Conservation (phyloP, 2,329 filamentous ascomycete genomes). For the Escovopsis weberi region DNA sequence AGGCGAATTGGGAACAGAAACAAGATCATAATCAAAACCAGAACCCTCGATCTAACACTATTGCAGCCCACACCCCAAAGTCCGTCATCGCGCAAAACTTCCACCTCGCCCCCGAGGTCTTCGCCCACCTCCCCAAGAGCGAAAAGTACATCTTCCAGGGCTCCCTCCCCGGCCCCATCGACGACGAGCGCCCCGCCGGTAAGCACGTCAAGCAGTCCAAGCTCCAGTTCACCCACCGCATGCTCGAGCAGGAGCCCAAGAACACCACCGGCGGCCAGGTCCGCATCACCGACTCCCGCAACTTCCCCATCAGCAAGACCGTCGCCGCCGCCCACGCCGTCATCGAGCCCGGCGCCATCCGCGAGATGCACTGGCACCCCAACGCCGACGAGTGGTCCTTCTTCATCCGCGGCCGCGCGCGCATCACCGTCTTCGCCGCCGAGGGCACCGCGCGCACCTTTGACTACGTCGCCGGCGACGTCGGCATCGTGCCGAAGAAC, state of each 20-base stretch:
- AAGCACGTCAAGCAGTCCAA: slow-evolving; percentile 51
- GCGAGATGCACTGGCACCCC: slow-evolving; percentile 76
- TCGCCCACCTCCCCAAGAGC: slow-evolving; percentile 48
- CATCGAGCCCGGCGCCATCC: slow-evolving; percentile 56
- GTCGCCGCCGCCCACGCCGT: slow-evolving; percentile 58
- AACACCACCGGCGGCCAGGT: slow-evolving; percentile 55
- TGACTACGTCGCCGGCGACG: slow-evolving; percentile 60
- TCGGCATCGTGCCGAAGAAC: slow-evolving; percentile 61
- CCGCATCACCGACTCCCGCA: slow-evolving; percentile 60
- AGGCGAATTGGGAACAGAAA: too few species aligned
- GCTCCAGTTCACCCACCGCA: slow-evolving; percentile 54
- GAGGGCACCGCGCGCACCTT: slow-evolving; percentile 59
- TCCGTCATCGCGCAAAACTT: slow-evolving; percentile 64
- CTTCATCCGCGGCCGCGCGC: slow-evolving; percentile 57
- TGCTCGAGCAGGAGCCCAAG: slow-evolving; percentile 54
- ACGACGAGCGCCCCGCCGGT: slow-evolving; percentile 47
- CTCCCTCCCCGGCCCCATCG: slow-evolving; percentile 46
- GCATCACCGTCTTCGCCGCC: slow-evolving; percentile 60
- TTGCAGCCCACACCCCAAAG: slow-evolving; percentile 50
- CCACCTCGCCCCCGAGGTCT: slow-evolving; percentile 54
- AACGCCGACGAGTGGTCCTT: slow-evolving; percentile 71
- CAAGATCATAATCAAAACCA: too few species aligned
- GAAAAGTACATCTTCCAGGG: slow-evolving; percentile 72
- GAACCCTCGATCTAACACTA: neutral
- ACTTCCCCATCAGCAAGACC: slow-evolving; percentile 60